Conservation (phyloP, 371 early-diverging fungal genomes). For the Circinella minor region DNA sequence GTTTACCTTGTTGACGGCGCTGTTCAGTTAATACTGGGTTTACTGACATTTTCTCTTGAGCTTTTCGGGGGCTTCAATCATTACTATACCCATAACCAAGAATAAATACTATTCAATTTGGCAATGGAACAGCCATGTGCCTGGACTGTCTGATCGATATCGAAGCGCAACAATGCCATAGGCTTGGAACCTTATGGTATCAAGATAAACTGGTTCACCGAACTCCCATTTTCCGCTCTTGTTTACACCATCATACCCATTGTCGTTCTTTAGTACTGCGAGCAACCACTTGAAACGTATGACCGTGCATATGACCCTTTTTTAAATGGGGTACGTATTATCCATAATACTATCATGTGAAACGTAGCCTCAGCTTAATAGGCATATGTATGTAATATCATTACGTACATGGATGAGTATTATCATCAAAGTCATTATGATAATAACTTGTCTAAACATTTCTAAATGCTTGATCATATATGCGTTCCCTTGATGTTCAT, state of each 20-base stretch:
- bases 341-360: not conserved
- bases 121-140: constrained; percentile 78
- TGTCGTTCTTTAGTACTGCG: constrained; percentile 36
- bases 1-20: constrained; percentile 49
- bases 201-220: constrained; percentile 70
- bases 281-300: constrained; percentile 75
- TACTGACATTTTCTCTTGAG: constrained; percentile 42
- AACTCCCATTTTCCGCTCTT: constrained; percentile 25
- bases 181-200: constrained; percentile 63
- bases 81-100: constrained; percentile 60
- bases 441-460: constrained; percentile 49
- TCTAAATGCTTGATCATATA: constrained; percentile 52
- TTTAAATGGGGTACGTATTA: not conserved
- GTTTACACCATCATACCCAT: constrained; percentile 31
- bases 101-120: constrained; percentile 83
- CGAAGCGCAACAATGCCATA: constrained; percentile 65
- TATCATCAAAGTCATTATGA: constrained; percentile 65
- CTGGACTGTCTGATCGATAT: constrained; percentile 77
- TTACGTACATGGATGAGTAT: constrained; percentile 65
- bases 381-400: not conserved
- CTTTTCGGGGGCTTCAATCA: constrained; percentile 76
- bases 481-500: constrained; percentile 64
- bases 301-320: constrained; percentile 80
- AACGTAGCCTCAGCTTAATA: too few relatives aligned
- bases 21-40: constrained; percentile 32